These are phyloP conservation scores for Avena insularis DNA, from an alignment of 176 grass and related monocot genomes.

Conservation along the genomic window DNA sequence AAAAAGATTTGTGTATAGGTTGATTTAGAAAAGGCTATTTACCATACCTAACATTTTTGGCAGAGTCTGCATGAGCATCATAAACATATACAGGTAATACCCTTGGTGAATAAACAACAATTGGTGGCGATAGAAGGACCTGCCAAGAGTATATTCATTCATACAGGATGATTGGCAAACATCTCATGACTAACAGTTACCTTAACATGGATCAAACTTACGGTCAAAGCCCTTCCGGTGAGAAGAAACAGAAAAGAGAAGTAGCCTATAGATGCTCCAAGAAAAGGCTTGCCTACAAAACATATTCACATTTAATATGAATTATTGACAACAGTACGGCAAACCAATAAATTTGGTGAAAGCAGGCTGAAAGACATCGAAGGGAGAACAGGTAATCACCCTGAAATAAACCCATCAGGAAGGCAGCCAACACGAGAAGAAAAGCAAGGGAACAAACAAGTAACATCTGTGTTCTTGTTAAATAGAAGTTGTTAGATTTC, in stretches of 20 bases:
- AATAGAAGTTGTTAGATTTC: constrained; percentile 99
- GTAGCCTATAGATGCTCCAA: constrained; percentile 97
- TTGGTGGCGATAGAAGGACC: constrained; percentile 96
- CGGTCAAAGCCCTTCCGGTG: constrained; percentile 95
- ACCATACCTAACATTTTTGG: constrained; percentile 96
- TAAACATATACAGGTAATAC: constrained; percentile 98
- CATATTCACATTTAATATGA: constrained; percentile 29
- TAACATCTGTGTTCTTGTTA: constrained; percentile 94
- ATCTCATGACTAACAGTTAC: constrained; percentile 32
- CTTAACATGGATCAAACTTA: constrained; percentile 63
- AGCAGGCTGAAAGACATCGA: not conserved
- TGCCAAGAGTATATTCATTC: constrained; percentile 49
- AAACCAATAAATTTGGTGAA: constrained; percentile 19
- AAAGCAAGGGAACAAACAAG: constrained; percentile 91
- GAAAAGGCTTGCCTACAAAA: constrained; percentile 81
- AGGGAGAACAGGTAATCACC: constrained; percentile 53
- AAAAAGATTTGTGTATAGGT: constrained; percentile 22
- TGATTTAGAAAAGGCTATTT: constrained; percentile 25
- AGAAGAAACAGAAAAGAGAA: constrained; percentile 99
- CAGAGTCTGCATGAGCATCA: constrained; percentile 99
- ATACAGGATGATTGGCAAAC: constrained; percentile 19
- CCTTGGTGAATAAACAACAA: constrained; percentile 97
- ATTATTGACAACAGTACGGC: constrained; percentile 16
- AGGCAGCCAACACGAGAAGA: constrained; percentile 92
- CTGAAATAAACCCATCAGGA: constrained; percentile 91